Conservation (phyloP, 2,329 filamentous ascomycete genomes). For the Colletotrichum sp. region DNA sequence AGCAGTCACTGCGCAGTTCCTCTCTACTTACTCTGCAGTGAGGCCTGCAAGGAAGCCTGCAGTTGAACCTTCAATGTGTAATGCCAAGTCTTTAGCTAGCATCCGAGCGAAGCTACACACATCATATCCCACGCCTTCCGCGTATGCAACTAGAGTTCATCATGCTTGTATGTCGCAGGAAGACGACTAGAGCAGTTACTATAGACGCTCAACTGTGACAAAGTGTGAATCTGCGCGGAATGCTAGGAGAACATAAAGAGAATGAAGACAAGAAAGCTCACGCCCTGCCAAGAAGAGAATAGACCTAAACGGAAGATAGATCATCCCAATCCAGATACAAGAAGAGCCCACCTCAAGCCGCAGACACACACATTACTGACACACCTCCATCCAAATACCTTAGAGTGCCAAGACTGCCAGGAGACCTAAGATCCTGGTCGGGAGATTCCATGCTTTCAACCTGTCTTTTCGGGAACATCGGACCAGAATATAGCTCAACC, state of each 20-base stretch:
- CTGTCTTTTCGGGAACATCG: not conserved
- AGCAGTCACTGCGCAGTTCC: not conserved
- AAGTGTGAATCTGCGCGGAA: not conserved
- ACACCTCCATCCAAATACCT: not conserved
- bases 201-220: not conserved
- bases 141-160: not conserved
- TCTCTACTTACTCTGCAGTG: not conserved
- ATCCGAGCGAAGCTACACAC: not conserved
- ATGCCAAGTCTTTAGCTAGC: not conserved
- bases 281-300: not conserved
- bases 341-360: not conserved
- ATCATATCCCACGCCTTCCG: not conserved
- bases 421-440: not conserved
- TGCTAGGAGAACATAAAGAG: not conserved
- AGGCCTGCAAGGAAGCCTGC: not conserved
- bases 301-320: accelerated
- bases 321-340: accelerated
- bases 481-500: not conserved
- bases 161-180: not conserved
- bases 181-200: not conserved
- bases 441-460: not conserved
- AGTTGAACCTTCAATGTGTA: not conserved
- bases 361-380: not conserved
- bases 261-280: not conserved
- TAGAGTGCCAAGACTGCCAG: not conserved